Conservation (phyloP, 2,329 filamentous ascomycete species). For the Alternaria angustiovoidea region DNA sequence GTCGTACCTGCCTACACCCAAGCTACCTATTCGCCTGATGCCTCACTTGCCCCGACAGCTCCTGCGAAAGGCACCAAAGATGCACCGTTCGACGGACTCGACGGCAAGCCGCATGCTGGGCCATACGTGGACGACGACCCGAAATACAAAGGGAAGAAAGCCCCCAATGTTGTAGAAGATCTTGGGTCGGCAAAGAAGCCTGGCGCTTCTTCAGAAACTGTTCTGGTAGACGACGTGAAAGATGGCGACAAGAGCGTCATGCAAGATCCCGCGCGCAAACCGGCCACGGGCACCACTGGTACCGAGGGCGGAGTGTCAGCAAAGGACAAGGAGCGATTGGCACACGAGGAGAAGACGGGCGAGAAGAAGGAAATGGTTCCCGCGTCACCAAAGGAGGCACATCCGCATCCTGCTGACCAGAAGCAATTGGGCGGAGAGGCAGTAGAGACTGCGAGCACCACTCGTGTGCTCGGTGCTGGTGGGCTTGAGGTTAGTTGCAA, state of each 20-base stretch:
- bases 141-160: conserved; percentile 44
- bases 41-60: conserved; percentile 32
- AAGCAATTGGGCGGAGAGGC: conserved; percentile 59
- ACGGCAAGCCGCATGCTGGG: conserved; percentile 91
- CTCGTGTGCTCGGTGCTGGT: conserved; percentile 45
- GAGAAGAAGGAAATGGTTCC: conserved; percentile 77
- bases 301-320: conserved; percentile 89
- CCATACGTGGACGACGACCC: conserved; percentile 71
- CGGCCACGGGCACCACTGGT: conserved; percentile 85
- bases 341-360: conserved; percentile 70
- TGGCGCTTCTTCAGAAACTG: conserved; percentile 31
- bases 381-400: conserved; percentile 83
- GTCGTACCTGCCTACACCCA: conserved; percentile 35
- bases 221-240: conserved; percentile 54
- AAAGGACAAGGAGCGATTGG: conserved; percentile 79
- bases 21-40: conserved; percentile 29
- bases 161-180: conserved; percentile 47
- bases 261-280: conserved; percentile 81
- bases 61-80: conserved; percentile 70
- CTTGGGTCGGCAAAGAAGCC: conserved; percentile 47
- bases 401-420: conserved; percentile 81
- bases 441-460: conserved; percentile 15
- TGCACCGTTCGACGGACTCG: conserved; percentile 88
- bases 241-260: conserved; percentile 79
- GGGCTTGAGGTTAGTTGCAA: conserved; percentile 46